phyloP scores from a whole-genome alignment of 2,329 filamentous ascomycete species.

The Fusarium protoensiforme region DNA sequence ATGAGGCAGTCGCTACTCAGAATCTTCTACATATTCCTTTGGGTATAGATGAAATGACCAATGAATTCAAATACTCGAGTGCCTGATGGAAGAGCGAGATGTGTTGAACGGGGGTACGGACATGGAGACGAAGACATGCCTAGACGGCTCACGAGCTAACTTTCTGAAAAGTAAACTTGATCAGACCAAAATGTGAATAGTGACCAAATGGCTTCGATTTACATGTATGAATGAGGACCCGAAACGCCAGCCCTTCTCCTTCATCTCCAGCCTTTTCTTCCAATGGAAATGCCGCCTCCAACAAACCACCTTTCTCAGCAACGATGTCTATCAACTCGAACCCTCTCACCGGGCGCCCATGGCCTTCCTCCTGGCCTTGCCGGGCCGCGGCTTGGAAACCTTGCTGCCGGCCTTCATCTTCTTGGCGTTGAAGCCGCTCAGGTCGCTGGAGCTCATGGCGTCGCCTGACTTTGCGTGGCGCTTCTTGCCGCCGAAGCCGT shows the following conservation, averaged over 20 bases:
- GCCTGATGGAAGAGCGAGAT: not conserved
- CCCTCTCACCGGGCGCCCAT: constrained; percentile 41
- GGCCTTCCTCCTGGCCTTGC: constrained; percentile 64
- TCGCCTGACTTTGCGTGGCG: constrained; percentile 90
- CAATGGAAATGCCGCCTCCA: constrained; percentile 26
- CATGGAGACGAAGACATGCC: not conserved
- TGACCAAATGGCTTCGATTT: constrained; percentile 37
- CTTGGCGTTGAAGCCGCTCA: constrained; percentile 82
- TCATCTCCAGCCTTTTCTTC: constrained; percentile 38
- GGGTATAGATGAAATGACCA: constrained; percentile 51
- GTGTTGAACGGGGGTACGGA: not conserved
- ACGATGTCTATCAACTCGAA: constrained; percentile 2
- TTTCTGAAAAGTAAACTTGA: not conserved
- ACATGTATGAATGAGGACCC: constrained; percentile 40
- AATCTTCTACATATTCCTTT: constrained; percentile 50
- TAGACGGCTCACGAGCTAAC: not conserved
- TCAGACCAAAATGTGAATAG: constrained; percentile 30
- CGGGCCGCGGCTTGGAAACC: constrained; percentile 57
- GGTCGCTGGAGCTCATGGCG: constrained; percentile 82
- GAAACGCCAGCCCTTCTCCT: constrained; percentile 40
- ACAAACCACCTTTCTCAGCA: constrained; percentile 9
- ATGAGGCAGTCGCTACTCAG: constrained; percentile 38
- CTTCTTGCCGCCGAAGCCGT: constrained; percentile 97
- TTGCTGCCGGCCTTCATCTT: constrained; percentile 77
- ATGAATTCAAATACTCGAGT: constrained; percentile 37